Evolutionary conservation across 1,284 basidiomycete species (phyloP).

Genomic region (Trichosporon faecale): DNA sequence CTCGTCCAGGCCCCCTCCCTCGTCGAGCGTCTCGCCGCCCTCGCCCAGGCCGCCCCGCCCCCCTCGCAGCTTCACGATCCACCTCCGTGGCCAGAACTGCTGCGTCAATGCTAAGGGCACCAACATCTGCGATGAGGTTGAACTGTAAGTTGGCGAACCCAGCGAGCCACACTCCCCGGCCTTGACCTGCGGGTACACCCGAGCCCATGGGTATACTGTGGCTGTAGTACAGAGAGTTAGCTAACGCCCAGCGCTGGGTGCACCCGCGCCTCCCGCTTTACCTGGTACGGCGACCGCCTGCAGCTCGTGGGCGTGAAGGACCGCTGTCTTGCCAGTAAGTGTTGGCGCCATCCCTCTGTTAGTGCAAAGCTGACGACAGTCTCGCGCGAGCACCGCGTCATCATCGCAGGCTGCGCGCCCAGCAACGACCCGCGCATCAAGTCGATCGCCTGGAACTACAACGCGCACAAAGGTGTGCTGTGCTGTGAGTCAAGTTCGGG

Average conservation of each 20-base stretch:
- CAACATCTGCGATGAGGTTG: not conserved
- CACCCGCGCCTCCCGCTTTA: not conserved
- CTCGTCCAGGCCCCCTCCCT: not conserved
- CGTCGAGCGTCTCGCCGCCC: not conserved
- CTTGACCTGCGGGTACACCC: too few relatives aligned
- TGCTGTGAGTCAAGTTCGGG: not conserved
- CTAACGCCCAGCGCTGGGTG: not conserved
- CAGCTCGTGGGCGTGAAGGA: not conserved
- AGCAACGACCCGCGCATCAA: not conserved
- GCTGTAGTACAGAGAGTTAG: too few relatives aligned
- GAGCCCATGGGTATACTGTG: too few relatives aligned
- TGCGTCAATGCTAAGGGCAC: not conserved
- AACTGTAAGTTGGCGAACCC: not conserved
- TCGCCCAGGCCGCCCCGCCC: not conserved
- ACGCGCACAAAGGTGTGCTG: not conserved
- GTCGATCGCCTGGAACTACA: not conserved
- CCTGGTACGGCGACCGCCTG: constrained; percentile 2
- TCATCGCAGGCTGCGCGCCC: not conserved
- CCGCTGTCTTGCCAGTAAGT: not conserved
- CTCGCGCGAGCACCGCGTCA: not conserved
- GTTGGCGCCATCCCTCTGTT: not conserved
- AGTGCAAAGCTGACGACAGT: not conserved
- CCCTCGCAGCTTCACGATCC: not conserved
- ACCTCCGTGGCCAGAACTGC: not conserved
- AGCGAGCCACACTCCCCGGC: too few relatives aligned